Evolutionary conservation across 352 stramenopile genomes (phyloP), one percentile per base, ranked within the genome.

Genomic region (Nothophytophthora sp.): DNA sequence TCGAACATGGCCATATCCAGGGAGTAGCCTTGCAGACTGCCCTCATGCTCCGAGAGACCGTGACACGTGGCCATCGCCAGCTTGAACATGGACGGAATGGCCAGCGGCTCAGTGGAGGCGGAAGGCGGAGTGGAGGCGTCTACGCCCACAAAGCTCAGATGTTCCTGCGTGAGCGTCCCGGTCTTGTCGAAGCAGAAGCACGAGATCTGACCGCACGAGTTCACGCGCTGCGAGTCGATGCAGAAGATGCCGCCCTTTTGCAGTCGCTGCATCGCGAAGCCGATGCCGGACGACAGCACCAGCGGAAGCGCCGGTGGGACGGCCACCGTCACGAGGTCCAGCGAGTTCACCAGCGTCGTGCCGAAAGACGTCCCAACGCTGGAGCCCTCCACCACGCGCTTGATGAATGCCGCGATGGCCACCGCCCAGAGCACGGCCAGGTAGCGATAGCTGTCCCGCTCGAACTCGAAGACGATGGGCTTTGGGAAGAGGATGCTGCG

Each of bases 161-260:
- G 38, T 18, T 81, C 60, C 33, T 78, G 30, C 0, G 74, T 86
- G 4, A 86, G 57, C 30, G 74, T 82, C 12, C 74, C 74, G 7
- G 74, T 86, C 60, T 86, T 86, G 55, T 86, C 74, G 28, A 86
- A 86, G 69, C 74, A 82, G 37, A 76, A 86, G 18, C 60, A 75
- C 12, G 67, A 60, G n/a, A 86, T 38, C 36, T 86, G 67, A 10
- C 70, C 70, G 28, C 56, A 70, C 6, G 60, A 73, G 48, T 78
- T 86, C 38, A 86, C 67, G 4, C 72, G 63, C 35, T 82, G 60
- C 9, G 79, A 66, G 55, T 90, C 69, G 23, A 88, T 80, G 43
- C 79, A 90, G 48, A 81, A 81, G 18, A 90, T 82, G 1, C 58
- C 70, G 1, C 23, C 27, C 6, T 48, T 6, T 16, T 67, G 34